Evolutionary conservation across 2,329 filamentous ascomycete genomes (phyloP), one percentile per base, ranked within the genome.

Genomic region (Capronia coronata): DNA sequence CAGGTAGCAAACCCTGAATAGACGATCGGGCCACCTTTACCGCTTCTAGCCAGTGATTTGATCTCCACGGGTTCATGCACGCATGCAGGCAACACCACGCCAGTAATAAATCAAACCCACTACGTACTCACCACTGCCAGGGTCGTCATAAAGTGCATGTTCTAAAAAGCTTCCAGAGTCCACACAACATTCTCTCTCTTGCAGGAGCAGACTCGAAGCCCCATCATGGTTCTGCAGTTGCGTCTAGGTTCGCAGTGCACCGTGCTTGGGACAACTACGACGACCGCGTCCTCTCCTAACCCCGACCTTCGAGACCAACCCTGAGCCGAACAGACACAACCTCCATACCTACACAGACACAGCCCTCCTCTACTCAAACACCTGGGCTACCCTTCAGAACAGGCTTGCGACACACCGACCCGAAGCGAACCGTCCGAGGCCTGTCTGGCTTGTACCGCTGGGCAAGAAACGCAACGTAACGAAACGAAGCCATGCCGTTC

Each of bases 11-110:
- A n/a, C 10, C 25, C 10, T 27, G 25, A 5, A 6, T 27, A 10
- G 29, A 32, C 11, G 29, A 51, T 52, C 49, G 40, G 49, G 49
- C 52, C 52, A 52, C 52, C 49, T 52, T 51, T 45, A 55, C 52
- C 49, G 45, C 52, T 46, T 47, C 37, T 52, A 6, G 7, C 29
- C 29, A 42, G 14, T n/a, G n/a, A n/a, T n/a, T n/a, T n/a, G 3
- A 34, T n/a, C 47, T 49, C 47, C 47, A 49, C 47, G 16, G 40
- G 47, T 49, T 49, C 47, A 49, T 49, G 47, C 47, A 32, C 9
- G 16, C 25, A 4, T 44, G 10, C 11, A 32, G n/a, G 27, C 37
- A 44, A 34, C 23, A 10, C 23, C 23, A 27, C 5, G 23, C 5
- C 23, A n/a, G n/a, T n/a, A n/a, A n/a, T n/a, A n/a, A n/a, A n/a